A percentile compares a stretch with the other conserved stretches of the same genome.
Conservation (phyloP, 495 filamentous ascomycete genomes). For the Copromyces sp. region DNA sequence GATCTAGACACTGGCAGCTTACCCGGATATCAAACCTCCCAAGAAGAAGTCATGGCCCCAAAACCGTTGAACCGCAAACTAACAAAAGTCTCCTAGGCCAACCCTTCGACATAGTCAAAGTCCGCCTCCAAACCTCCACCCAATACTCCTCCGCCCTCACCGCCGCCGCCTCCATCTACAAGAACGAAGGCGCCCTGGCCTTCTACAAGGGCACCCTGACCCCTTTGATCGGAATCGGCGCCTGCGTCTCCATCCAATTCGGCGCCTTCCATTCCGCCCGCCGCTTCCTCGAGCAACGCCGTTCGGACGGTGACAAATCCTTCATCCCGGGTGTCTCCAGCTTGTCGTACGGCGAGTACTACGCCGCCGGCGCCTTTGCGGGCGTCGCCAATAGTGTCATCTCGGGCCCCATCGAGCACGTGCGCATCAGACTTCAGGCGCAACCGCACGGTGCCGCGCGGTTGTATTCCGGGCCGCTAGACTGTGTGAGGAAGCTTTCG, state of each 20-base stretch:
- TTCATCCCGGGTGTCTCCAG: constrained; percentile 10
- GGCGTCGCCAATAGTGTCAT: constrained; percentile 83
- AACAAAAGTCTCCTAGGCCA: constrained; percentile 52
- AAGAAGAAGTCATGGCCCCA: neutral
- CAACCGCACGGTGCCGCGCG: constrained; percentile 71
- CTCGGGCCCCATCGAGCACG: constrained; percentile 90
- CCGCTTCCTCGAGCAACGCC: constrained; percentile 68
- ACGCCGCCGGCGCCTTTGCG: constrained; percentile 80
- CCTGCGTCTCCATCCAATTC: constrained; percentile 96
- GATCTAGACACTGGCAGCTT: no score
- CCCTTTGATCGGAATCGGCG: constrained; percentile 91
- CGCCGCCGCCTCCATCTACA: constrained; percentile 72
- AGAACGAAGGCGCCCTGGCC: constrained; percentile 75
- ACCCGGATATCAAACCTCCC: neutral
- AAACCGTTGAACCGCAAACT: neutral
- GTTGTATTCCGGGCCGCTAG: constrained; percentile 75
- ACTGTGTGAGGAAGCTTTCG: constrained; percentile 80
- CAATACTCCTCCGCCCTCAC: constrained; percentile 71
- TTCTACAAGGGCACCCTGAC: constrained; percentile 99
- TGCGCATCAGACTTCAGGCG: constrained; percentile 94
- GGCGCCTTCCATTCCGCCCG: constrained; percentile 92
- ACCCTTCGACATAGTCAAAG: constrained; percentile 98
- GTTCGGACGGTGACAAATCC: constrained; percentile 13
- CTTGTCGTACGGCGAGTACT: constrained; percentile 78
- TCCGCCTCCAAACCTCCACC: constrained; percentile 81